phyloP scores from a whole-genome alignment of 805 yeast genomes.

The Candida coleopterorum region DNA sequence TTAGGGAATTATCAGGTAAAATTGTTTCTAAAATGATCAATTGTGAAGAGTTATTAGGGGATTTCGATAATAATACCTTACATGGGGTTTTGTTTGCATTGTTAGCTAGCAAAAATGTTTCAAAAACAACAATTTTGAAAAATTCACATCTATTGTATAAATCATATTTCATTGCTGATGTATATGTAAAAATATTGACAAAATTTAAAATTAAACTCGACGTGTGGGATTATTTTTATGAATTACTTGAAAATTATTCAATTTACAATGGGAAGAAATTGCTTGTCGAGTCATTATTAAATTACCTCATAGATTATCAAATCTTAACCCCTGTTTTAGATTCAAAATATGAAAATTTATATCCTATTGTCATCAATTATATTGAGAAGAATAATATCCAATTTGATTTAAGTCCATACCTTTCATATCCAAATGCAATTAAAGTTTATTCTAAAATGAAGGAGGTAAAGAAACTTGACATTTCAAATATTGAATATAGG shows the following conservation, averaged over 20 bases:
- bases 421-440: not conserved
- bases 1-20: constrained; percentile 82
- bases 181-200: constrained; percentile 4
- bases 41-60: constrained; percentile 16
- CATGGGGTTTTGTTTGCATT: constrained; percentile 8
- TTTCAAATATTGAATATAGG: not conserved
- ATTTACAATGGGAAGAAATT: constrained; percentile 50
- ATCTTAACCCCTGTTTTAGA: not conserved
- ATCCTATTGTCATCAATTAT: not conserved
- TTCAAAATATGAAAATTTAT: constrained; percentile 3
- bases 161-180: constrained; percentile 6
- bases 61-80: constrained; percentile 3
- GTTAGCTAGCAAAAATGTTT: not conserved
- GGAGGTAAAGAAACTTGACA: not conserved
- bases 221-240: not conserved
- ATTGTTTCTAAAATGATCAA: constrained; percentile 44
- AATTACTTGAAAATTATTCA: constrained; percentile 4
- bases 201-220: constrained; percentile 1
- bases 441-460: not conserved
- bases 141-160: not conserved
- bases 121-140: not conserved
- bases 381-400: not conserved
- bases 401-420: not conserved
- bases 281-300: constrained; percentile 29
- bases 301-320: constrained; percentile 23